Base-by-base conservation (phyloP, 352 stramenopile species). In the Pythium apleroticum region DNA sequence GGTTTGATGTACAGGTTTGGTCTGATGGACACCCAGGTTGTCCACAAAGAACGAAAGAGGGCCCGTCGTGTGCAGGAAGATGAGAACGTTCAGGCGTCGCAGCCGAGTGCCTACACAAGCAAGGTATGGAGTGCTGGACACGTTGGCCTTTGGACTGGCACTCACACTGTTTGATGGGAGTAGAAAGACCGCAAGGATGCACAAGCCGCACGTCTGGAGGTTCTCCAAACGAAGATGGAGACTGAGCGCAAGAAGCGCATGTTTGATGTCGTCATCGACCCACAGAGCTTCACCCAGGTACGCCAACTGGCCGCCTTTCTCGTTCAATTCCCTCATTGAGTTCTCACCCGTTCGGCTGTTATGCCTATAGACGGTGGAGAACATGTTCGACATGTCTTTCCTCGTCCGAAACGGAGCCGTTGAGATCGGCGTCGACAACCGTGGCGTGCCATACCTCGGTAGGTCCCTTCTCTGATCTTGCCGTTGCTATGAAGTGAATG, bases 301-400 rank as follows among this genome's bases (percentile, higher is more conserved):
- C 50, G 62, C 31, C 19, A 2, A 6, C 20, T 14, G 10, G n/a
- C 15, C 4, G 5, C 10, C 20, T 20, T 45, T 52, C 25, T 37
- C 45, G 25, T 8, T 58, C 8, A 12, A 14, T 30, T 10, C 25
- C 14, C 19, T 33, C 10, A 37, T 10, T 33, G 7, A 20, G n/a
- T 19, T 49, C 22, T 55, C 0, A 45, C 11, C 50, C 6, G 3
- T 48, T 39, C n/a, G 28, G 52, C 1, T 25, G 4, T 39, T 15
- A 35, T 60, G 1, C 52, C 20, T 63, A 17, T 52, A 93, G 84
- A 94, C 85, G 6, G 76, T 94, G 20, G 85, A 94, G 66, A 94
- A 94, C 53, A 66, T 94, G 5, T 94, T 94, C 46, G 85, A 94
- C 67, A 88, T 84, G 65, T 92, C 83, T 17, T 94, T 94, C 62